phyloP scores from a whole-genome alignment of 1,284 basidiomycete species.

The Psilocybe mexicana region DNA sequence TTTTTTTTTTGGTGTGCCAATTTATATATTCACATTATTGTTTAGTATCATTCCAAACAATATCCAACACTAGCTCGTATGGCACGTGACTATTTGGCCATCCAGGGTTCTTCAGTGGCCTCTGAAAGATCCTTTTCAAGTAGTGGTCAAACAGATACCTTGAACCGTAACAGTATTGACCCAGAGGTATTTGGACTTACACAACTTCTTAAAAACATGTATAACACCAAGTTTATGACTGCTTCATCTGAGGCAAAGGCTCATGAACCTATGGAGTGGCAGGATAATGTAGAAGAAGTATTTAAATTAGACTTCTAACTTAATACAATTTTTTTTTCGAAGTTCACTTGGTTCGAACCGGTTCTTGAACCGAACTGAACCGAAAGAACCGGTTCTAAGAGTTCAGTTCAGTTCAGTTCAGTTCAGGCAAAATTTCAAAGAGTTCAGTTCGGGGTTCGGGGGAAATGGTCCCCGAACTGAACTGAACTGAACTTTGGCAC shows the following conservation, averaged over 20 bases:
- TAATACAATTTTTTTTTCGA: background rate
- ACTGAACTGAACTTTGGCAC: too few species aligned
- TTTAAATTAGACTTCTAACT: background rate
- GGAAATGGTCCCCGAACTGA: too few species aligned
- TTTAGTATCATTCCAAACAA: slow-evolving; percentile 16
- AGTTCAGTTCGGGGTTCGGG: background rate
- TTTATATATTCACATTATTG: background rate
- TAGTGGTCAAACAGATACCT: slow-evolving; percentile 17
- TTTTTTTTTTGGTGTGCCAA: background rate
- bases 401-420: slow-evolving; percentile 11
- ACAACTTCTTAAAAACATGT: slow-evolving; percentile 22
- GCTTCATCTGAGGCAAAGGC: slow-evolving; percentile 6
- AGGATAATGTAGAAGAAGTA: background rate
- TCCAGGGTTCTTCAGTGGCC: slow-evolving; percentile 24
- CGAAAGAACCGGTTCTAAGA: background rate
- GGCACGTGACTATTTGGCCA: slow-evolving; percentile 23
- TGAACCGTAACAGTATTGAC: slow-evolving; percentile 13
- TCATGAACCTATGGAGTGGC: background rate
- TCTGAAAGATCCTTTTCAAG: slow-evolving; percentile 23
- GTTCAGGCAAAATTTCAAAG: background rate
- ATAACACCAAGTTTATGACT: slow-evolving; percentile 16
- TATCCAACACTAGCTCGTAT: slow-evolving; percentile 18
- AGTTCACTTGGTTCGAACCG: slow-evolving; percentile 13
- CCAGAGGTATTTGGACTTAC: slow-evolving; percentile 15
- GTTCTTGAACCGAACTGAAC: slow-evolving; percentile 4